These are phyloP conservation scores for Aspergillus ochraceus DNA, from an alignment of 2,329 filamentous ascomycete species.

Conservation along the genomic window DNA sequence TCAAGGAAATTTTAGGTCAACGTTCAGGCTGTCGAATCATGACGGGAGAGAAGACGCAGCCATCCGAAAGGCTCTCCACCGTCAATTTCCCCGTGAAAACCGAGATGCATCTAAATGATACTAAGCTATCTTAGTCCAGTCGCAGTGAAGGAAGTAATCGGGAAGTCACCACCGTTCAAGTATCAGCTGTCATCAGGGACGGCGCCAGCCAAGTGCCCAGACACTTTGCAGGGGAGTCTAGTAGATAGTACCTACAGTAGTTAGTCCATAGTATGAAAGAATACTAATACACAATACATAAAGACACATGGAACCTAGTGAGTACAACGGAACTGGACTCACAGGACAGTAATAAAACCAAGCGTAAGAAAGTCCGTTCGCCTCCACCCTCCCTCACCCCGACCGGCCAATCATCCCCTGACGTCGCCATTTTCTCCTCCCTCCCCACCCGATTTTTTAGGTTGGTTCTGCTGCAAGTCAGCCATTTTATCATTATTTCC, in stretches of 20 bases:
- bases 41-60: not conserved
- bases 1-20: not conserved
- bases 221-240: too few species aligned
- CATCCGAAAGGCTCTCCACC: not conserved
- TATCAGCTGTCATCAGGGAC: not conserved
- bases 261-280: too few species aligned
- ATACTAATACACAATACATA: too few species aligned
- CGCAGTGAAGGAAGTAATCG: slow-evolving; percentile 3
- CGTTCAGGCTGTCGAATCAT: too few species aligned
- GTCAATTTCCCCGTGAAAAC: not conserved
- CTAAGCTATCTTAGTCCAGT: not conserved
- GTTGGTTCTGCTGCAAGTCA: slow-evolving; percentile 4
- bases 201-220: too few species aligned
- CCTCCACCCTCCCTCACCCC: not conserved
- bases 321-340: too few species aligned
- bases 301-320: too few species aligned
- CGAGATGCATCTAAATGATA: not conserved
- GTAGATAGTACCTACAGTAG: too few species aligned
- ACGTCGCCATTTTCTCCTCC: slow-evolving; percentile 11
- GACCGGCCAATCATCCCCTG: slow-evolving; percentile 13
- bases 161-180: not conserved
- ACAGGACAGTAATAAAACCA: not conserved
- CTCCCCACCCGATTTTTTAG: not conserved
- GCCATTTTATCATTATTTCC: slow-evolving; percentile 3
- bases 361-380: slow-evolving; percentile 1